Evolutionary conservation across 805 yeast genomes (phyloP), one percentile per base, ranked within the genome.

Genomic region (Phaffomyces antillensis): DNA sequence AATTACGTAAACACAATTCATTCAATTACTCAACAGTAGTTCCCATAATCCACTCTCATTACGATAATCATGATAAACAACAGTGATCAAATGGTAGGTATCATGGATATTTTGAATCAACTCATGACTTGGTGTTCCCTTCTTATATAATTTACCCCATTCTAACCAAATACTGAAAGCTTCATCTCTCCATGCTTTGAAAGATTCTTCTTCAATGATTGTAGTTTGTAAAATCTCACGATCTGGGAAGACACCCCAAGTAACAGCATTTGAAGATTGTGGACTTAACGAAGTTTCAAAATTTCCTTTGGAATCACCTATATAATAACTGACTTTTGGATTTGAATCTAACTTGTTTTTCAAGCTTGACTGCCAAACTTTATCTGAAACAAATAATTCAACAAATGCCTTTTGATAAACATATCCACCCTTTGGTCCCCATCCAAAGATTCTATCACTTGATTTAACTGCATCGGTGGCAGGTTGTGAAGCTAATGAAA

Each of bases 161-260:
- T 90, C 96, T 36, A 72, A 66, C 93, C 97, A 86, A 48, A 93
- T 84, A 46, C 79, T 74, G 64, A 88, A 93, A 0, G 96, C 95
- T 63, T 93, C 99, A 57, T 90, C 97, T 54, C 83, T 78, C 99
- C 99, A 93, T 0, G 96, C 96, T 53, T 77, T 77, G 69, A 93
- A 91, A 2, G 97, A 87, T 55, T 89, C 96, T 54, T 80, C 85
- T 59, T 90, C 96, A 45, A 93, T 81, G 49, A 90, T 83, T 0
- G 99, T 93, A 0, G 97, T 86, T 63, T 90, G 97, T 33, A 88
- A 77, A 33, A 89, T 82, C 59, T 88, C 96, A 51, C 89, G 78
- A 63, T 83, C 83, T 8, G 95, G 95, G 73, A 93, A 91, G 3
- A 86, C 96, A 50, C 98, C 99, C 99, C 99, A 93, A 1, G 99